Conservation (phyloP, 495 filamentous ascomycete genomes). For the Penicillium odoratum region DNA sequence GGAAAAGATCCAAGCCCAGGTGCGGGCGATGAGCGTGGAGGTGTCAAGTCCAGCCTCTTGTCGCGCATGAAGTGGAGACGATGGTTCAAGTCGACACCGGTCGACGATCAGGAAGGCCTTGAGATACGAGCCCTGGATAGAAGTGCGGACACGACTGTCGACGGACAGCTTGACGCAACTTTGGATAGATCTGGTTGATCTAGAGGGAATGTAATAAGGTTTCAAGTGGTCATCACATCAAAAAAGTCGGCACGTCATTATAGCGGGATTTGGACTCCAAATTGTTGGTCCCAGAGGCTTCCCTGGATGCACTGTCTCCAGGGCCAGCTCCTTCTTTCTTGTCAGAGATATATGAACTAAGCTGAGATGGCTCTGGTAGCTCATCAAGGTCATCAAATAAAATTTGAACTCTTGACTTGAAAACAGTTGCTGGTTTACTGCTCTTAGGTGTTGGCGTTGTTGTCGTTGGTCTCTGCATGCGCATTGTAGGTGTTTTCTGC, state of each 20-base stretch:
- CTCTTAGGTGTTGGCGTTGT: conserved; percentile 13
- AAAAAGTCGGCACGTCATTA: conserved; percentile 50
- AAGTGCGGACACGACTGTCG: neutral
- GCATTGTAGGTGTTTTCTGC: conserved; percentile 1
- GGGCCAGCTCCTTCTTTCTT: conserved; percentile 20
- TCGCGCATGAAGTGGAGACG: conserved; percentile 19
- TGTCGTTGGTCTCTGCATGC: conserved; percentile 11
- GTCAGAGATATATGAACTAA: conserved; percentile 17
- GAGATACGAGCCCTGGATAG: conserved; percentile 5
- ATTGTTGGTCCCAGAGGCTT: conserved; percentile 18
- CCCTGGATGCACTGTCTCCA: conserved; percentile 12
- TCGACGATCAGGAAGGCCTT: conserved; percentile 1
- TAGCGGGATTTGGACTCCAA: conserved; percentile 33
- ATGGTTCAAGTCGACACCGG: conserved; percentile 15
- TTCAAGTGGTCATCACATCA: conserved; percentile 31
- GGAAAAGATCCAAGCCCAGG: conserved; percentile 34
- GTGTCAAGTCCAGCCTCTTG: conserved; percentile 24
- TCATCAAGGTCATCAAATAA: conserved; percentile 47
- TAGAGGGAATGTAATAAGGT: conserved; percentile 7
- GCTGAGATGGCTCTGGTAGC: conserved; percentile 35
- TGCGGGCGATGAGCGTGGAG: conserved; percentile 36
- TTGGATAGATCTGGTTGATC: neutral
- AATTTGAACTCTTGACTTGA: conserved; percentile 36
- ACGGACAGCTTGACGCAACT: neutral
- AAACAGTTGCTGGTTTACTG: conserved; percentile 14